A percentile compares a stretch with the other conserved stretches of the same genome.
Conservation (phyloP, 768 basidiomycete species). For the Tulasnella sp. region DNA sequence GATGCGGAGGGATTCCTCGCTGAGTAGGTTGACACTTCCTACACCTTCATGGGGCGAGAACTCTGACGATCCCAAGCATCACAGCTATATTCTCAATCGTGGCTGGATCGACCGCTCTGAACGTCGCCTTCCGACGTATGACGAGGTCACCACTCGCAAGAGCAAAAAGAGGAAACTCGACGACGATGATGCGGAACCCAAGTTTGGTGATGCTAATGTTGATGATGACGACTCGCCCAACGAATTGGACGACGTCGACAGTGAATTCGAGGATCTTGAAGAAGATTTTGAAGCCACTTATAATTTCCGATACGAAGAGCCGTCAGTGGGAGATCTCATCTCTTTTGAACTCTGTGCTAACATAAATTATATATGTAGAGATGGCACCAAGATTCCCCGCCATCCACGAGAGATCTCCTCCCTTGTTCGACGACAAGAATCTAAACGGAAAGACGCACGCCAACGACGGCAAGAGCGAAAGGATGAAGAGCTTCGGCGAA, state of each 20-base stretch:
- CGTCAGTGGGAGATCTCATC: slow-evolving; percentile 41
- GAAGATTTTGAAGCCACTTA: slow-evolving; percentile 93
- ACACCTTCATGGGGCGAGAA: background rate
- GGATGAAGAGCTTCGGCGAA: slow-evolving; percentile 61
- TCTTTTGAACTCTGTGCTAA: slow-evolving; percentile 16
- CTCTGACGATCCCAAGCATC: background rate
- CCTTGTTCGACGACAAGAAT: slow-evolving; percentile 58
- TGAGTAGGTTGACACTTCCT: slow-evolving; percentile 47
- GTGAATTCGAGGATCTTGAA: slow-evolving; percentile 81
- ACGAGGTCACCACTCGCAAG: slow-evolving; percentile 49
- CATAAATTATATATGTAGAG: slow-evolving; percentile 33
- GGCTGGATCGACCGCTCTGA: slow-evolving; percentile 81
- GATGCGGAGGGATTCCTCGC: slow-evolving; percentile 81
- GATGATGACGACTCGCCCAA: slow-evolving; percentile 19
- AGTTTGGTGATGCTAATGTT: slow-evolving; percentile 22
- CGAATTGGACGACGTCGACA: slow-evolving; percentile 32
- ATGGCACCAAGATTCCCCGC: slow-evolving; percentile 51
- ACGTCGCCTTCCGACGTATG: slow-evolving; percentile 67
- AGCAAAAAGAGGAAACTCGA: slow-evolving; percentile 16
- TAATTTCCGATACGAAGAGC: slow-evolving; percentile 97
- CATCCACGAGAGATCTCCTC: slow-evolving; percentile 57
- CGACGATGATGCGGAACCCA: slow-evolving; percentile 25
- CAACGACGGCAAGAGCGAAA: slow-evolving; percentile 66
- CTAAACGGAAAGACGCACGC: slow-evolving; percentile 75
- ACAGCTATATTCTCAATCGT: slow-evolving; percentile 90